Evolutionary conservation across 2,329 filamentous ascomycete species (phyloP), one percentile per base, ranked within the genome.

Genomic region (Fonsecaea pedrosoi): DNA sequence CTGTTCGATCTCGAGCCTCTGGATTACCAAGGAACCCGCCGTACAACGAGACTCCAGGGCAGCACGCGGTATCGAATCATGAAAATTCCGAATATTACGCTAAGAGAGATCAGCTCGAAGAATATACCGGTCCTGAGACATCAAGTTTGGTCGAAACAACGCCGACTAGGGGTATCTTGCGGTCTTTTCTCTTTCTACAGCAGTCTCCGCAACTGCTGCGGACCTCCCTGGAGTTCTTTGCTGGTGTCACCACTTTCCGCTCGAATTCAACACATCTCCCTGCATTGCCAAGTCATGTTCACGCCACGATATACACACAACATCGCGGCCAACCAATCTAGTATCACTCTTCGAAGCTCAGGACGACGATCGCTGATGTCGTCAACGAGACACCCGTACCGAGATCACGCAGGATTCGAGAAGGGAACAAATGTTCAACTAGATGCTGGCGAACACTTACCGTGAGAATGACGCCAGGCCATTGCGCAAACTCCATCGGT

Each of bases 291-390:
- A 25, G 25, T 25, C 25, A 25, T 25, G 25, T 25, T 25, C 25
- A 25, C 25, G 25, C 25, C 25, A 25, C 25, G 25, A 25, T 25
- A 25, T 25, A 25, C 79, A 0, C 81, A 84, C 8, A 18, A 18
- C 8, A 45, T 18, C 40, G 40, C n/a, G 40, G 40, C 15, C 5
- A 18, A 45, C 40, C 40, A 1, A 45, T 45, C 40, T 9, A 7
- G 40, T 45, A 45, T 45, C 40, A 9, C n/a, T 13, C 40, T 18
- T n/a, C 18, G 15, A 18, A 45, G n/a, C 40, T 45, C 15, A n/a
- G 40, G 9, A 9, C 40, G 15, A 45, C 40, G 15, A 4, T 45
- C 15, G 15, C 40, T 45, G 15, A 18, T 45, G n/a, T 45, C 40
- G 8, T 45, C 15, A 45, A 45, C 40, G 40, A 45, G 1, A 6